Percentiles rank a stretch among this genome's conserved stretches.
These are phyloP conservation scores for Primulina huaijiensis DNA, from an alignment of 257 asterid species.

Conservation along the genomic window DNA sequence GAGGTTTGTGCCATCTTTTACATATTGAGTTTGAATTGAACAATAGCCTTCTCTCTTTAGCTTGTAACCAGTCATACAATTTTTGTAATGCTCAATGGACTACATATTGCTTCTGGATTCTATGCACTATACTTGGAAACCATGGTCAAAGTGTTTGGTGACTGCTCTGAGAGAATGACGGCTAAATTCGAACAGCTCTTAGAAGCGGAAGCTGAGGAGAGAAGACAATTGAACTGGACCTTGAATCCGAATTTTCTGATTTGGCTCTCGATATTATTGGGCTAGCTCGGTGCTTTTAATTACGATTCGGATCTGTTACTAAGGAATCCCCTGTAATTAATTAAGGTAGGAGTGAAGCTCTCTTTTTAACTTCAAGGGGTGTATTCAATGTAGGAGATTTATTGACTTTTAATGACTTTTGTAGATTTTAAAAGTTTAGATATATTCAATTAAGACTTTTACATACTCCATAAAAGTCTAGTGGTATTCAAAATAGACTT, in stretches of 20 bases:
- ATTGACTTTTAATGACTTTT: too few relatives aligned
- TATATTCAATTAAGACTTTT: too few relatives aligned
- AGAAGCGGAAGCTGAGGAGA: conserved; percentile 48
- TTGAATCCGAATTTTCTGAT: conserved; percentile 91
- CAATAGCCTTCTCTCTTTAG: too few relatives aligned
- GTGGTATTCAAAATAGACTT: too few relatives aligned
- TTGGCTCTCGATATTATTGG: conserved; percentile 96
- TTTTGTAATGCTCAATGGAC: too few relatives aligned
- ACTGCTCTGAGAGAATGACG: conserved; percentile 74
- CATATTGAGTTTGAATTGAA: too few relatives aligned
- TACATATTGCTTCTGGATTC: conserved; percentile 74
- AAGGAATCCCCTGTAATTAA: conserved; percentile 94
- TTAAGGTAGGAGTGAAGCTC: conserved; percentile 55
- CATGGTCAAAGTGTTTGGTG: conserved; percentile 77
- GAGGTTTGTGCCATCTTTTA: too few relatives aligned
- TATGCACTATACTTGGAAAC: conserved; percentile 92
- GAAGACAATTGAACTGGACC: conserved; percentile 64
- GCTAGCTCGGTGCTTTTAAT: conserved; percentile 85
- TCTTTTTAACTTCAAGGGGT: conserved; percentile 18
- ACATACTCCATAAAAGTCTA: too few relatives aligned
- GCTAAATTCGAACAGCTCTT: conserved; percentile 67
- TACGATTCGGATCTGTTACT: conserved; percentile 92
- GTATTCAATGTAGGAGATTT: too few relatives aligned
- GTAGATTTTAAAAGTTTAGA: too few relatives aligned
- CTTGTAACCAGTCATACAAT: too few relatives aligned